Percentiles rank a stretch among this genome's conserved stretches.
Evolutionary conservation across 2,329 filamentous ascomycete genomes (phyloP).

Genomic region (Fonsecaea multimorphosa): DNA sequence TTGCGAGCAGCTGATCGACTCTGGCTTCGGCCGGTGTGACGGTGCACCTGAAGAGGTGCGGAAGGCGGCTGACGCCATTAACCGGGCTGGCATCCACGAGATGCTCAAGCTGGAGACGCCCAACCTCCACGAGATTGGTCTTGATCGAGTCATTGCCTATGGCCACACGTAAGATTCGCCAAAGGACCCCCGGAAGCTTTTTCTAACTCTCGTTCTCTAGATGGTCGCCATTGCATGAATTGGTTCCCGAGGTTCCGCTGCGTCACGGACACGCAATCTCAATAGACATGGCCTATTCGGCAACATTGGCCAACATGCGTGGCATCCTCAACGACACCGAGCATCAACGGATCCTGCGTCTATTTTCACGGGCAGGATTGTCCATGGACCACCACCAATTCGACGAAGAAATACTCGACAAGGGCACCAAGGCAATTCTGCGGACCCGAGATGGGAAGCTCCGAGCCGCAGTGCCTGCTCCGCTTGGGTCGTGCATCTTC

Average conservation of each 20-base stretch:
- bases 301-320: conserved; percentile 69
- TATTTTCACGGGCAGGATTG: conserved; percentile 73
- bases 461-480: conserved; percentile 71
- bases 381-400: conserved; percentile 75
- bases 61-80: conserved; percentile 69
- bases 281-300: conserved; percentile 77
- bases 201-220: too few relatives aligned
- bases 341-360: conserved; percentile 66
- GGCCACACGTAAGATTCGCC: conserved; percentile 71
- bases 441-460: conserved; percentile 73
- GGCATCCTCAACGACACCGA: conserved; percentile 66
- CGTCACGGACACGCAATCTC: conserved; percentile 76
- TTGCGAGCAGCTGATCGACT: conserved; percentile 70
- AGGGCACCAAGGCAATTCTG: conserved; percentile 71
- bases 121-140: conserved; percentile 74
- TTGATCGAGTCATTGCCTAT: conserved; percentile 75
- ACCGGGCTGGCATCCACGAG: conserved; percentile 71
- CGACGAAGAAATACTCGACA: conserved; percentile 68
- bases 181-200: too few relatives aligned
- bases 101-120: conserved; percentile 77
- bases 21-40: conserved; percentile 68
- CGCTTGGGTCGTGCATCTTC: conserved; percentile 70
- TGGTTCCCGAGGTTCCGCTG: conserved; percentile 70
- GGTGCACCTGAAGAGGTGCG: conserved; percentile 62
- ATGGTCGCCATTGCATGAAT: conserved; percentile 75